Conservation (phyloP, 495 filamentous ascomycete species). For the Tuber umbilicatum region DNA sequence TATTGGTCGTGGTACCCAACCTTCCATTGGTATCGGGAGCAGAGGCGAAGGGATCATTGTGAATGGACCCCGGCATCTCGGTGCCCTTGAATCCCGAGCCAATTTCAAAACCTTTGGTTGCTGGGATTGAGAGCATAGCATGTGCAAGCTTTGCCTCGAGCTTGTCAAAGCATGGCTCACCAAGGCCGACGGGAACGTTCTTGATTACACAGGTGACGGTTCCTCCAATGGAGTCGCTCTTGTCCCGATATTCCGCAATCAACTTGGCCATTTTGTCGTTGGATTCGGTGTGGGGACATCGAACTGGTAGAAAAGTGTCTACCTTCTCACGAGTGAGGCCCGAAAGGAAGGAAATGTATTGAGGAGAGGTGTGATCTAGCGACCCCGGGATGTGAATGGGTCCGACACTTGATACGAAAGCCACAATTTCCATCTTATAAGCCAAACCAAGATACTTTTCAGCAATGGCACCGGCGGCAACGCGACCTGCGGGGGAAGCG, state of each 20-base stretch:
- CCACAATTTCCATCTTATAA: slow-evolving; percentile 82
- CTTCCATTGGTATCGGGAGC: slow-evolving; percentile 46
- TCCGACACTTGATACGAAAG: slow-evolving; percentile 84
- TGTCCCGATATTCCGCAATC: slow-evolving; percentile 74
- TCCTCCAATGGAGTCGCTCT: slow-evolving; percentile 85
- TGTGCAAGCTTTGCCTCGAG: slow-evolving; percentile 89
- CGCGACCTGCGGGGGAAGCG: slow-evolving; percentile 51
- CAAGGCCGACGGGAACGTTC: slow-evolving; percentile 78
- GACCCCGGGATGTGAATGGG: slow-evolving; percentile 69
- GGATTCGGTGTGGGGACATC: slow-evolving; percentile 67
- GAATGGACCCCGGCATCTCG: slow-evolving; percentile 77
- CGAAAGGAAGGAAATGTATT: slow-evolving; percentile 69
- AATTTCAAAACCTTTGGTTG: slow-evolving; percentile 95
- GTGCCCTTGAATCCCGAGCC: slow-evolving; percentile 89
- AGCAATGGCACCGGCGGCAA: slow-evolving; percentile 89
- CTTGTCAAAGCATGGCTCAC: slow-evolving; percentile 95
- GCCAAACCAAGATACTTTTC: slow-evolving; percentile 83
- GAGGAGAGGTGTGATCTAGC: slow-evolving; percentile 76
- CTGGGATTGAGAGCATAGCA: slow-evolving; percentile 95
- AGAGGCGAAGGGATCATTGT: slow-evolving; percentile 86
- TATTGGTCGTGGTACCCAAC: slow-evolving; percentile 89
- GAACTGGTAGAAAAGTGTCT: slow-evolving; percentile 73
- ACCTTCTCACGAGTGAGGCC: slow-evolving; percentile 70
- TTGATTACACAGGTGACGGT: slow-evolving; percentile 94
- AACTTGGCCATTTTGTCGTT: slow-evolving; percentile 67